phyloP scores from a whole-genome alignment of 179 eudicot genomes.

The Vitellaria paradoxa region DNA sequence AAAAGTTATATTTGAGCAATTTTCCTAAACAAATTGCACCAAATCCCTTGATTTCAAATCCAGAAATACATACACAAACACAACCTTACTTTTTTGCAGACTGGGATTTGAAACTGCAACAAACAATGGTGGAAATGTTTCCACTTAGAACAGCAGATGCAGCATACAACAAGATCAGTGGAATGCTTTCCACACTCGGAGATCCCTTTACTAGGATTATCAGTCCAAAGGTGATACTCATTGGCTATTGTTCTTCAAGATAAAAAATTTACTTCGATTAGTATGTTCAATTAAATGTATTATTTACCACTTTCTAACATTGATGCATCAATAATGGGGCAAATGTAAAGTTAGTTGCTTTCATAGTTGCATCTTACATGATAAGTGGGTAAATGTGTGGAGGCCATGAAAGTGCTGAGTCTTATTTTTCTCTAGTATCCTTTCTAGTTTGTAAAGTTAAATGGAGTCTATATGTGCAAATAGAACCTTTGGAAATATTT shows the following conservation, averaged over 20 bases:
- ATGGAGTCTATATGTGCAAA: neutral
- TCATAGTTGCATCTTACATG: neutral
- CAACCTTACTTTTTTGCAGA: slow-evolving; percentile 37
- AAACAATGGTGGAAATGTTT: slow-evolving; percentile 98
- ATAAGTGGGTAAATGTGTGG: neutral
- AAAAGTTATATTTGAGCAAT: no score
- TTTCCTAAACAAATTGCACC: no score
- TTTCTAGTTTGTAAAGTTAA: neutral
- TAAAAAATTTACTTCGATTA: neutral
- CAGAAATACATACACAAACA: no score
- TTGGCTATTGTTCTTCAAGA: neutral
- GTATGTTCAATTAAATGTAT: neutral
- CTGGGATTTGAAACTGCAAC: slow-evolving; percentile 93
- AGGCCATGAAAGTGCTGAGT: neutral
- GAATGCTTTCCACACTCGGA: slow-evolving; percentile 92
- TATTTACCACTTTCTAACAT: neutral
- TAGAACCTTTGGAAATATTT: neutral
- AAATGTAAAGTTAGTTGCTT: neutral
- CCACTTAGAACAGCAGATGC: slow-evolving; percentile 92
- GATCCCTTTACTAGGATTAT: slow-evolving; percentile 93
- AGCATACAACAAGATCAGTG: slow-evolving; percentile 80
- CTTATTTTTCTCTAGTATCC: neutral
- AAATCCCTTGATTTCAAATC: no score
- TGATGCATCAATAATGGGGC: neutral
- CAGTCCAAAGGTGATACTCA: slow-evolving; percentile 71